A percentile compares a stretch with the other conserved stretches of the same genome.
phyloP scores from a whole-genome alignment of 148 eudicot species.

The Fallopia convolvulus region DNA sequence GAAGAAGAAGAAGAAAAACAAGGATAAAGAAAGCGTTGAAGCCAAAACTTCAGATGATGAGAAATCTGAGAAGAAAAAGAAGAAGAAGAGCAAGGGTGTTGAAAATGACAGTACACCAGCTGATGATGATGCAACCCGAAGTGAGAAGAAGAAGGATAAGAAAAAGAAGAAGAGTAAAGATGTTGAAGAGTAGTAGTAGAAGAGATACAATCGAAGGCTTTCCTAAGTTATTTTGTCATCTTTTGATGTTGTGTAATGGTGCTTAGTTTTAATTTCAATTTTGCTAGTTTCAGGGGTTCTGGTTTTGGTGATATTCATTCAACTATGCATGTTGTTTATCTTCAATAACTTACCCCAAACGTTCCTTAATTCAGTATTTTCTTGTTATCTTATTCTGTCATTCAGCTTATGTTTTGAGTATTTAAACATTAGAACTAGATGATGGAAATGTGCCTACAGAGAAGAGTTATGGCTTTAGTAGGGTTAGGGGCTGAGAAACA shows the following conservation, averaged over 20 bases:
- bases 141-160: slow-evolving; percentile 51
- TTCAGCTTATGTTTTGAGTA: background rate
- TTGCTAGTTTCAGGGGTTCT: background rate
- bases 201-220: background rate
- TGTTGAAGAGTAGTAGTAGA: slow-evolving; percentile 36
- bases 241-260: background rate
- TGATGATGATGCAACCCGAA: slow-evolving; percentile 28
- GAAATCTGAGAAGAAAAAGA: slow-evolving; percentile 44
- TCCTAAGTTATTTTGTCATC: background rate
- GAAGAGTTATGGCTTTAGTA: too few relatives aligned
- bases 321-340: slow-evolving; percentile 2
- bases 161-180: slow-evolving; percentile 73
- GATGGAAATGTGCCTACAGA: too few relatives aligned
- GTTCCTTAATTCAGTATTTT: background rate
- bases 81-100: slow-evolving; percentile 32
- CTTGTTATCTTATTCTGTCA: background rate
- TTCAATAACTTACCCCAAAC: background rate
- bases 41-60: slow-evolving; percentile 32
- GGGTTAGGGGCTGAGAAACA: background rate
- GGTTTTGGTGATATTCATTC: background rate
- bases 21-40: slow-evolving; percentile 24
- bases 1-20: slow-evolving; percentile 44
- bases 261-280: background rate
- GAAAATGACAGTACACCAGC: slow-evolving; percentile 22
- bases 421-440: background rate